Conservation (phyloP, 345 rosid genomes). For the Garcia nutans region DNA sequence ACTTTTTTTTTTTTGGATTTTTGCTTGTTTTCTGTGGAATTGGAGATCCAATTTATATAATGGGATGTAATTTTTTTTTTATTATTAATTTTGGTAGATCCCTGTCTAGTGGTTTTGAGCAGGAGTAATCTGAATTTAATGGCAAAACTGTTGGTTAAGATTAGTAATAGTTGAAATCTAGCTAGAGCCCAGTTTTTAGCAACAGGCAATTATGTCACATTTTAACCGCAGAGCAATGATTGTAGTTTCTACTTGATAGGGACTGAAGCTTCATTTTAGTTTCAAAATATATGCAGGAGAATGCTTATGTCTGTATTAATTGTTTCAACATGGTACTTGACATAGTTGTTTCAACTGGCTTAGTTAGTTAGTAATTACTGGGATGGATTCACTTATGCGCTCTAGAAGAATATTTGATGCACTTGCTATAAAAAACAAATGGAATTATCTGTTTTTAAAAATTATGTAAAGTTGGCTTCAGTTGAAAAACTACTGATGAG, state of each 20-base stretch:
- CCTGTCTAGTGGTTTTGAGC: background rate
- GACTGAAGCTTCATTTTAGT: background rate
- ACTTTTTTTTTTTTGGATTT: background rate
- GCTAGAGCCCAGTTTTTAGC: background rate
- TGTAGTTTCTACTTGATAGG: background rate
- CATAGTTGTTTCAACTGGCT: background rate
- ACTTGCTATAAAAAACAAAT: too few relatives aligned
- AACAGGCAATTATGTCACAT: background rate
- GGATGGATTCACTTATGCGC: background rate
- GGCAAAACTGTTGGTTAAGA: background rate
- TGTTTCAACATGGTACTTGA: background rate
- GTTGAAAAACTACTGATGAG: background rate
- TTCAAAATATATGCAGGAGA: background rate
- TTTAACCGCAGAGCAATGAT: background rate
- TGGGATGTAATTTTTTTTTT: background rate
- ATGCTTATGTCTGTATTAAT: background rate
- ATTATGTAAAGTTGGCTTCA: background rate
- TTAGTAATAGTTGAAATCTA: background rate
- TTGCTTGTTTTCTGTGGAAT: background rate
- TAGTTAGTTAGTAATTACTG: background rate
- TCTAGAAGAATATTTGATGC: background rate
- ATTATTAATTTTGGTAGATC: background rate
- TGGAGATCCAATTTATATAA: background rate
- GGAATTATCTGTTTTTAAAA: background rate
- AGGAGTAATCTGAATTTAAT: background rate